Conservation (phyloP, 331 rosid genomes). For the Spiraea crenata region DNA sequence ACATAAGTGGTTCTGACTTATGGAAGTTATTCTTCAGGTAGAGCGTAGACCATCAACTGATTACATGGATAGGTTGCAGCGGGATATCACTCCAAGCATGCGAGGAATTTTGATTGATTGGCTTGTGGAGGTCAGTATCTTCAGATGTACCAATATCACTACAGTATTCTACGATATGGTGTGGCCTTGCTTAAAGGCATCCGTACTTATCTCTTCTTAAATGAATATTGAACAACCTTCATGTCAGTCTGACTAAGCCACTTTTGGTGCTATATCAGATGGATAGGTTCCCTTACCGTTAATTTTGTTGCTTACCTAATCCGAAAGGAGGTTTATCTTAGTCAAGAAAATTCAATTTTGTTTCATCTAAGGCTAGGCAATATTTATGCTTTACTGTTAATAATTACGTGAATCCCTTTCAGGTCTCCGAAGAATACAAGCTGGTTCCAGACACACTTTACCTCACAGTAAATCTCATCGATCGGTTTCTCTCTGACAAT, state of each 20-base stretch:
- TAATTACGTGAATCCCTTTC: conserved; percentile 27
- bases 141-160: background rate
- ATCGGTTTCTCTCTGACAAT: conserved; percentile 74
- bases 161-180: background rate
- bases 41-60: conserved; percentile 55
- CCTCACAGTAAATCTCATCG: conserved; percentile 88
- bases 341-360: conserved; percentile 3
- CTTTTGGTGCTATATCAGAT: background rate
- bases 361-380: background rate
- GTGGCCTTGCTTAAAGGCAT: background rate
- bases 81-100: conserved; percentile 71
- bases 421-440: conserved; percentile 88
- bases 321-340: background rate
- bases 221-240: background rate
- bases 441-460: conserved; percentile 90
- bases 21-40: conserved; percentile 41
- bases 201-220: background rate
- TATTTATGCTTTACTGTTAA: conserved; percentile 15
- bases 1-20: conserved; percentile 18
- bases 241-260: background rate
- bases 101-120: conserved; percentile 81
- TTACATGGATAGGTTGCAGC: conserved; percentile 77
- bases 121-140: conserved; percentile 84
- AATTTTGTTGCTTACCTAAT: background rate
- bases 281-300: background rate